Conservation (phyloP, 2,329 filamentous ascomycete species). For the Beauveria australis region DNA sequence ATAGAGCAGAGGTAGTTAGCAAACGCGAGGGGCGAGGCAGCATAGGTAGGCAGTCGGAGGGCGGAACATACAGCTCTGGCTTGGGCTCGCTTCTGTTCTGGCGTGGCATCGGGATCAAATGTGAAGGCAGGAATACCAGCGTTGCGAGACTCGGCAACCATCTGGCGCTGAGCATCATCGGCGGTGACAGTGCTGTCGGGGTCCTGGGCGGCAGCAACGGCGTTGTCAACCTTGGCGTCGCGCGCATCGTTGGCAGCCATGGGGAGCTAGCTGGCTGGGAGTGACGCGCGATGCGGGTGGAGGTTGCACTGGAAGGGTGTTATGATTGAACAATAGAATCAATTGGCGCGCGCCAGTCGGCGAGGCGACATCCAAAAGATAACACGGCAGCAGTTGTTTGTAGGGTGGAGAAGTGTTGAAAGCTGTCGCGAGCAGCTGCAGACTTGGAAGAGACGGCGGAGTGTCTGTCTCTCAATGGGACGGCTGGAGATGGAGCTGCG, state of each 20-base stretch:
- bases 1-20: background rate
- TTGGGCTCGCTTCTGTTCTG: conserved; percentile 77
- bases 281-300: background rate
- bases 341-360: conserved; percentile 10
- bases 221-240: conserved; percentile 7
- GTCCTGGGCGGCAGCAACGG: conserved; percentile 45
- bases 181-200: conserved; percentile 59
- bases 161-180: conserved; percentile 61
- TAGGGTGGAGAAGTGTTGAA: background rate
- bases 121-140: conserved; percentile 73
- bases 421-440: background rate
- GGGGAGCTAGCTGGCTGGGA: background rate
- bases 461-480: conserved; percentile 2
- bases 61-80: conserved; percentile 58
- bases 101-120: conserved; percentile 78
- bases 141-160: conserved; percentile 70
- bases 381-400: background rate
- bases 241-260: conserved; percentile 9
- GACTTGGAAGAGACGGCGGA: background rate
- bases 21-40: background rate
- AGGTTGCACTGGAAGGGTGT: too few species aligned
- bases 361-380: conserved; percentile 7
- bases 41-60: background rate
- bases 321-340: background rate
- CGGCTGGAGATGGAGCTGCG: background rate